Percentiles rank a stretch among this genome's conserved stretches.
Conservation (phyloP, 768 basidiomycete genomes). For the Boletales sp. region DNA sequence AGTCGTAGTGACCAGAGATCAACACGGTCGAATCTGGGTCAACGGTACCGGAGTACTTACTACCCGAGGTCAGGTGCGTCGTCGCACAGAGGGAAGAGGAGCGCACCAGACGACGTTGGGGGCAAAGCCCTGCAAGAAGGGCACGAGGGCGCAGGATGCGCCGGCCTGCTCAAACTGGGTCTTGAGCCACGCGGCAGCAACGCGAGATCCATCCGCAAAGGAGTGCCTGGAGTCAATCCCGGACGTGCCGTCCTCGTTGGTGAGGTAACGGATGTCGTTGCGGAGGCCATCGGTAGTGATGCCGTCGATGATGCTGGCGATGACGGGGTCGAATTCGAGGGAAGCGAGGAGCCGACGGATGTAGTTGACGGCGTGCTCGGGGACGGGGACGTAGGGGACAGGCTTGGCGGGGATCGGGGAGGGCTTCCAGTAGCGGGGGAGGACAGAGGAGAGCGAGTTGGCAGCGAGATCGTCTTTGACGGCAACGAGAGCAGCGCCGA, state of each 20-base stretch:
- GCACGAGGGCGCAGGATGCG: conserved; percentile 62
- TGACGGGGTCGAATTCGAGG: conserved; percentile 64
- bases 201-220: conserved; percentile 59
- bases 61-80: conserved; percentile 19
- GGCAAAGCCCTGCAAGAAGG: conserved; percentile 70
- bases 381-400: conserved; percentile 52
- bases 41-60: conserved; percentile 53
- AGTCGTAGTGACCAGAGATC: conserved; percentile 87
- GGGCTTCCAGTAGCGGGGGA: conserved; percentile 76
- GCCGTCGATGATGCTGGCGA: conserved; percentile 66
- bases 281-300: conserved; percentile 65
- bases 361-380: conserved; percentile 47
- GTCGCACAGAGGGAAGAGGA: too few relatives aligned
- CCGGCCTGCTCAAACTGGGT: conserved; percentile 69
- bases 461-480: conserved; percentile 38
- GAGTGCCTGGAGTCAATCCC: conserved; percentile 80
- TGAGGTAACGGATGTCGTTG: conserved; percentile 75
- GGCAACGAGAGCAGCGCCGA: conserved; percentile 48
- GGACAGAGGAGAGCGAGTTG: conserved; percentile 49
- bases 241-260: conserved; percentile 76
- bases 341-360: conserved; percentile 54
- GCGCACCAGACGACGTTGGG: conserved; percentile 83
- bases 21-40: conserved; percentile 58
- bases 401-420: conserved; percentile 55
- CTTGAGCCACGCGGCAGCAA: conserved; percentile 46